Evolutionary conservation across 169 alveolate species (phyloP).

Genomic region (Plasmodium vinckei): DNA sequence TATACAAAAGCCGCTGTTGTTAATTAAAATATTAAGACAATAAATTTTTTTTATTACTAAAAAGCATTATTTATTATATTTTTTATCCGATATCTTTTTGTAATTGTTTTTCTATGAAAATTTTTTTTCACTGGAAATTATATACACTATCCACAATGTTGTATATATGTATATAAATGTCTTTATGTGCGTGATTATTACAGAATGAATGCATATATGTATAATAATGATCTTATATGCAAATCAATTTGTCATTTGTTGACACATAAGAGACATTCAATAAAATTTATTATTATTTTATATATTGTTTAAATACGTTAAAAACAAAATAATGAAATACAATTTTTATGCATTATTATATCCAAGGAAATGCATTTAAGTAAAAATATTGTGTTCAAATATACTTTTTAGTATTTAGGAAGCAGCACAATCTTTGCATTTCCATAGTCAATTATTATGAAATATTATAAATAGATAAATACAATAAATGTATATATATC

Average conservation of each 20-base stretch:
- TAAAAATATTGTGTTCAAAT: slow-evolving; percentile 3
- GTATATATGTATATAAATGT: slow-evolving; percentile 1
- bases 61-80: slow-evolving; percentile 4
- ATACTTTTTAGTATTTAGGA: slow-evolving; percentile 8
- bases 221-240: background rate
- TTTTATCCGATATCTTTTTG: slow-evolving; percentile 23
- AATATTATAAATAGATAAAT: too few relatives aligned
- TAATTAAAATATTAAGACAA: slow-evolving; percentile 16
- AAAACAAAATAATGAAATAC: slow-evolving; percentile 2
- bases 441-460: background rate
- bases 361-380: background rate
- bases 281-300: background rate
- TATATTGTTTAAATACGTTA: slow-evolving; percentile 2
- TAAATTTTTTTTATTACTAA: slow-evolving; percentile 23
- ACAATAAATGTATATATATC: background rate
- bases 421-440: background rate
- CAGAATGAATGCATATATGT: slow-evolving; percentile 3
- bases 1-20: slow-evolving; percentile 61
- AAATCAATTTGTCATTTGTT: slow-evolving; percentile 14
- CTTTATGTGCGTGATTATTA: background rate
- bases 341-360: slow-evolving; percentile 12
- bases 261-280: slow-evolving; percentile 10
- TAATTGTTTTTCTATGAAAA: slow-evolving; percentile 13
- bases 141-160: background rate
- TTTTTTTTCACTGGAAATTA: background rate